Evolutionary conservation across 2,329 filamentous ascomycete genomes (phyloP).

Genomic region (Lasiodiplodia gonubiensis): DNA sequence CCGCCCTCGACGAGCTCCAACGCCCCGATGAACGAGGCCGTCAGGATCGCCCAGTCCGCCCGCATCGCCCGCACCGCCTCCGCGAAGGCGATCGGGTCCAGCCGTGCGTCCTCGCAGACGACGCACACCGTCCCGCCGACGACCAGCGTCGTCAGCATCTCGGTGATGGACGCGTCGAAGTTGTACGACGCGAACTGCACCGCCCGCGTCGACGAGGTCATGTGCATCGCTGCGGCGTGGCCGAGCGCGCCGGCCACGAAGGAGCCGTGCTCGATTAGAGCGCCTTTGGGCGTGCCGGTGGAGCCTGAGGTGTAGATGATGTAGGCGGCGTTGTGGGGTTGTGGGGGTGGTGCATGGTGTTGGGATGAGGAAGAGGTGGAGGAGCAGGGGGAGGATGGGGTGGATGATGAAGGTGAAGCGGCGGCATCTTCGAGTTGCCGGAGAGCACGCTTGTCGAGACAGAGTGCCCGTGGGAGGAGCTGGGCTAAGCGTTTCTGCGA

Average conservation of each 20-base stretch:
- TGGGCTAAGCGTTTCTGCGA: slow-evolving; percentile 5
- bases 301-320: slow-evolving; percentile 84
- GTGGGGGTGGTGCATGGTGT: slow-evolving; percentile 32
- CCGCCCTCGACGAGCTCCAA: slow-evolving; percentile 38
- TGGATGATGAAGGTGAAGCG: slow-evolving; percentile 35
- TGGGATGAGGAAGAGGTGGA: slow-evolving; percentile 37
- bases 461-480: neutral
- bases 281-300: slow-evolving; percentile 79
- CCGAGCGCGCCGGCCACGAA: slow-evolving; percentile 42
- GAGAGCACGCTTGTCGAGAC: slow-evolving; percentile 35
- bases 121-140: slow-evolving; percentile 45
- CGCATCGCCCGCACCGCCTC: slow-evolving; percentile 49
- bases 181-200: slow-evolving; percentile 38
- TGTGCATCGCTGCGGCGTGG: neutral
- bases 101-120: slow-evolving; percentile 42
- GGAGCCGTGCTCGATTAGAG: slow-evolving; percentile 69
- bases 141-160: slow-evolving; percentile 42
- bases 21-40: slow-evolving; percentile 49
- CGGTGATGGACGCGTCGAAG: slow-evolving; percentile 43
- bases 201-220: slow-evolving; percentile 40
- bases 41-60: slow-evolving; percentile 53
- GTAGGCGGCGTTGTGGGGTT: slow-evolving; percentile 66
- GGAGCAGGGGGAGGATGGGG: slow-evolving; percentile 33
- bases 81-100: slow-evolving; percentile 43
- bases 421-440: slow-evolving; percentile 33